A percentile compares a stretch with the other conserved stretches of the same genome.
phyloP scores from a whole-genome alignment of 768 basidiomycete species.

The Agaricus sinodeliciosus region DNA sequence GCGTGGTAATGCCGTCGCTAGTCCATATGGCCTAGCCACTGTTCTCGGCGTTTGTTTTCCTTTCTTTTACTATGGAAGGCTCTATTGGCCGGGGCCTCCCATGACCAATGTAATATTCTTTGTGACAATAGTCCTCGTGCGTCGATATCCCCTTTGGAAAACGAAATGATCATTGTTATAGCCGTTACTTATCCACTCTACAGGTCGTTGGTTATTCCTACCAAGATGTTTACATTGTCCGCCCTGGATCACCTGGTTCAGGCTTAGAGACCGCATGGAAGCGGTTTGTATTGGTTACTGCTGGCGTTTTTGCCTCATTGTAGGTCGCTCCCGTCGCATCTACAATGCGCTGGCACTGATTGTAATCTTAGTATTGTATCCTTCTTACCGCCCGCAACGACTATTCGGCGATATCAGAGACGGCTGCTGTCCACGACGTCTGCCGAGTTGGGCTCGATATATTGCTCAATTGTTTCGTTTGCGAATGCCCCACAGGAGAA shows the following conservation, averaged over 20 bases:
- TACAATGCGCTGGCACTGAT: not conserved
- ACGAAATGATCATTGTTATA: not conserved
- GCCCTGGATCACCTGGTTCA: slow-evolving; percentile 46
- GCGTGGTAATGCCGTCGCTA: slow-evolving; percentile 51
- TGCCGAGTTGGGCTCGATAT: slow-evolving; percentile 59
- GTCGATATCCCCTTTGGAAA: slow-evolving; percentile 13
- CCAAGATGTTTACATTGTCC: slow-evolving; percentile 44
- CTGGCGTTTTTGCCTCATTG: slow-evolving; percentile 77
- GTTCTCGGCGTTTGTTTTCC: slow-evolving; percentile 66
- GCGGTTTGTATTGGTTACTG: slow-evolving; percentile 62
- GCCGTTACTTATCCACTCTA: not conserved
- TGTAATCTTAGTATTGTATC: slow-evolving; percentile 47
- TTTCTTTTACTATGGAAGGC: slow-evolving; percentile 58
- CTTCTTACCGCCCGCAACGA: slow-evolving; percentile 67
- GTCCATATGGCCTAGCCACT: slow-evolving; percentile 64
- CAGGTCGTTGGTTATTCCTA: slow-evolving; percentile 74
- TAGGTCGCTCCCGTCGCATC: slow-evolving; percentile 23
- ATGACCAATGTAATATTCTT: slow-evolving; percentile 69
- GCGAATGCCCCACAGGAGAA: slow-evolving; percentile 49
- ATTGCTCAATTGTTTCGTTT: slow-evolving; percentile 72
- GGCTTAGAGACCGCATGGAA: slow-evolving; percentile 71
- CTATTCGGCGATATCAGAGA: slow-evolving; percentile 70
- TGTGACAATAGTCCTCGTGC: slow-evolving; percentile 54
- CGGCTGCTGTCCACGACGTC: slow-evolving; percentile 61
- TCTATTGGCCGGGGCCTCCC: slow-evolving; percentile 70